Evolutionary conservation across 352 stramenopile genomes (phyloP), one percentile per base, ranked within the genome.

Genomic region (Phytophthora pseudosyringae): DNA sequence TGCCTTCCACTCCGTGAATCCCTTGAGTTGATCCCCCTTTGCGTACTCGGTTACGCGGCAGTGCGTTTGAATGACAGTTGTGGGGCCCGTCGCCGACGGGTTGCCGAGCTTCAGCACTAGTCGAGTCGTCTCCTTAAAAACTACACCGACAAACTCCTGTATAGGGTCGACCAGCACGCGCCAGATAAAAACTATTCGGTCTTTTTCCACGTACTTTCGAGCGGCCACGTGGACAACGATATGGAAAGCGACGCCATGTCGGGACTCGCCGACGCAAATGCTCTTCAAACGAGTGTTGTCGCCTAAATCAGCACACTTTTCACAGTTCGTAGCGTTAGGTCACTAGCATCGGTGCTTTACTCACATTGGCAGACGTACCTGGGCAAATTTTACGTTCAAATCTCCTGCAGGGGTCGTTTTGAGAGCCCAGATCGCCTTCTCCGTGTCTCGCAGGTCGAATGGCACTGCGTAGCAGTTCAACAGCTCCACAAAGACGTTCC

Each of bases 21-120:
- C 21, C 21, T 21, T 21, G 21, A 21, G 21, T 21, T 21, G 21
- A 21, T 21, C 21, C 21, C 1, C 21, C 21, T 21, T 21, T 21
- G 21, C 21, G 21, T 21, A 21, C 21, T 21, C 21, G 21, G 40
- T 49, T 12, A 59, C 59, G 15, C 60, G 52, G 11, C 59, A 47
- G n/a, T 73, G 65, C 12, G 52, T 69, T 18, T 62, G 65, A 46
- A 73, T 65, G 28, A 59, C 4, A 5, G 65, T 69, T 10, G 52
- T 66, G 2, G 65, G 41, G 5, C 59, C 65, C 15, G 69, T 0
- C 4, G 36, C n/a, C 5, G 65, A 69, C 15, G 53, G 25, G 5
- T 59, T 25, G 6, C 59, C 52, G 25, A 35, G 40, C 11, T 43
- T 73, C 32, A 73, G 43, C 9, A 69, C 41, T 52, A 65, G 52